Base-by-base conservation (phyloP, 805 yeast species). In the Metschnikowia cerradonensis region DNA sequence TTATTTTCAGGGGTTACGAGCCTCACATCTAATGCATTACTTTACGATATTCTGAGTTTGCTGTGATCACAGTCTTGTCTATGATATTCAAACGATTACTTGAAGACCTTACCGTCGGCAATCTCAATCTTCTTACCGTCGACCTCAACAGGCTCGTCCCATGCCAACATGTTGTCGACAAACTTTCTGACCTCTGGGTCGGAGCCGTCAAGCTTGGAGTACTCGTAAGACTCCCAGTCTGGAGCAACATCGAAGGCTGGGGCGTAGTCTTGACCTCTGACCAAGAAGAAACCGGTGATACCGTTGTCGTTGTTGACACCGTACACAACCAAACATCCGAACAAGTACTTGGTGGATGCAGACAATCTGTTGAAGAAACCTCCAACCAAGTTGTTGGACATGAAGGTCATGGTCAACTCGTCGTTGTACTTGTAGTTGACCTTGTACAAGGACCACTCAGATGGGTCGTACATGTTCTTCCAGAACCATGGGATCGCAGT, bases 281-380 rank as follows among this genome's bases (percentile, higher is more conserved):
- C 85, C 67, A 94, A 75, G 81, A 92, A 86, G 68, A 86, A 96
- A 80, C 96, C 97, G 63, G 88, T 78, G 70, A 92, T 91, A 80
- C 97, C 98, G 78, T 92, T 92, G 86, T 86, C 79, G 87, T 90
- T 92, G 90, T 90, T 90, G 80, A 88, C 97, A 76, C 99, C 99
- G 79, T 88, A 92, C 62, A 94, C 98, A 65, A 91, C 96, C 76
- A 86, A 72, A 67, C 84, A 79, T 68, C 98, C 99, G 71, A 92
- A 92, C 82, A 94, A 72, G 83, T 84, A 92, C 78, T 92, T 92
- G 78, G 88, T 80, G 58, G 98, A 92, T 60, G 83, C 98, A 54
- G 83, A 70, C 67, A 92, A 82, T 80, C 99, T 88, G 88, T 84
- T 84, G 86, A 92, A 88, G 87, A 92, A 92, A 68, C 98, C 98